These are phyloP conservation scores for Cucurbita maxima DNA, from an alignment of 306 rosid genomes.

Conservation along the genomic window DNA sequence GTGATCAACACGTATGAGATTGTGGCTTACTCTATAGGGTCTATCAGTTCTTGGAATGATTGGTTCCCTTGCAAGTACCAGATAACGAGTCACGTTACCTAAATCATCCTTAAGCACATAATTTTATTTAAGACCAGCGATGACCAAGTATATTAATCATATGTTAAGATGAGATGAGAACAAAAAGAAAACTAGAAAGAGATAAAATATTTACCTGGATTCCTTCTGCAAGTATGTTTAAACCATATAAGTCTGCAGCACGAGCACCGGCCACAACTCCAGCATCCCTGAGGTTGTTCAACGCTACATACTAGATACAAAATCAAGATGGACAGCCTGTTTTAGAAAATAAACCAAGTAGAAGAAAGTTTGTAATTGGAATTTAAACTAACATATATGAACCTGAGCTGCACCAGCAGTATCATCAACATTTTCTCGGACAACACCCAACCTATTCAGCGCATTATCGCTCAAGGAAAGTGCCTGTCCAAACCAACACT, in stretches of 20 bases:
- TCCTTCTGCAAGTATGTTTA: constrained; percentile 47
- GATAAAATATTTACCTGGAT: constrained; percentile 41
- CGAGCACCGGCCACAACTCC: constrained; percentile 81
- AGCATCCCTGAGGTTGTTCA: constrained; percentile 29
- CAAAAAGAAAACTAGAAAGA: background rate
- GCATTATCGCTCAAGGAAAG: constrained; percentile 37
- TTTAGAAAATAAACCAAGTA: constrained; percentile 3
- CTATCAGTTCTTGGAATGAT: constrained; percentile 49
- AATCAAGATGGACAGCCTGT: background rate
- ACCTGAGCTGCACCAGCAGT: constrained; percentile 62
- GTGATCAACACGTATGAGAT: background rate
- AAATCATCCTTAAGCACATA: constrained; percentile 38
- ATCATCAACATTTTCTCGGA: constrained; percentile 42
- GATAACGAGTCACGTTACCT: constrained; percentile 58
- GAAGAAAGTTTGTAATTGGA: background rate
- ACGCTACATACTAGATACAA: constrained; percentile 22
- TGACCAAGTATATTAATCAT: background rate
- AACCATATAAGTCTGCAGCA: constrained; percentile 72
- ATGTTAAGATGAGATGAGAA: background rate
- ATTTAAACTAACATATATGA: background rate
- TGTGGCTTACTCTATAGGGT: constrained; percentile 39
- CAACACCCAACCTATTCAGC: constrained; percentile 39
- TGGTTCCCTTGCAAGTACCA: constrained; percentile 80
- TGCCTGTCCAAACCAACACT: constrained; percentile 31
- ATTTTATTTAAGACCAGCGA: background rate